Evolutionary conservation across 2,329 filamentous ascomycete species (phyloP).

Genomic region (Xylaria digitata): DNA sequence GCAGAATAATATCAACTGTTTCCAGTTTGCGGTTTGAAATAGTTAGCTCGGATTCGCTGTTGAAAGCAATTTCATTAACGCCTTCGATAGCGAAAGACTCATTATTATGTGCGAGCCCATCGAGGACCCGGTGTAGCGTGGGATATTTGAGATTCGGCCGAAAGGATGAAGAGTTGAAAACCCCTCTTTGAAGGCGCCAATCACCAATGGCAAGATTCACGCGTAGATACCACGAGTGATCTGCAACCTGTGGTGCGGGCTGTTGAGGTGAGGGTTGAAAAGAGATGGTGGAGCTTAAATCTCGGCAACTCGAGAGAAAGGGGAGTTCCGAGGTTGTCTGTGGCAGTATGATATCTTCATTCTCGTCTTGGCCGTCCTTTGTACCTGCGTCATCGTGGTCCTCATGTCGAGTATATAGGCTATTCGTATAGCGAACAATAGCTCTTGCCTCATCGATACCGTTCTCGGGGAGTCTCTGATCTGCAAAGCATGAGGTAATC

Average conservation of each 20-base stretch:
- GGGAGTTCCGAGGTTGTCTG: constrained; percentile 52
- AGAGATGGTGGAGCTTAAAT: constrained; percentile 58
- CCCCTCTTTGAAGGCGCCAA: constrained; percentile 68
- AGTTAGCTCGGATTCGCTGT: constrained; percentile 60
- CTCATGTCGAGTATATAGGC: constrained; percentile 30
- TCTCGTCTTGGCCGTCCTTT: constrained; percentile 18
- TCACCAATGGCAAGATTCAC: constrained; percentile 70
- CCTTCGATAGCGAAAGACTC: constrained; percentile 63
- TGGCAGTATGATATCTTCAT: constrained; percentile 47
- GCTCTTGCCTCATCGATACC: constrained; percentile 60
- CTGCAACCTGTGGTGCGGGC: constrained; percentile 58
- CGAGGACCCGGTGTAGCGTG: constrained; percentile 62
- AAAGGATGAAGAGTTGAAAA: constrained; percentile 68
- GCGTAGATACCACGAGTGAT: constrained; percentile 65
- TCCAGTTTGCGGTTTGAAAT: constrained; percentile 62
- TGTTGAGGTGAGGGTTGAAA: constrained; percentile 58
- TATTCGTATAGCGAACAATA: constrained; percentile 58
- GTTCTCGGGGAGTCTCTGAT: constrained; percentile 58
- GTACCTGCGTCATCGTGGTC: constrained; percentile 22
- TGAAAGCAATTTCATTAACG: constrained; percentile 62
- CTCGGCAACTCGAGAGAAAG: constrained; percentile 59
- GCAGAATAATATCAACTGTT: constrained; percentile 69
- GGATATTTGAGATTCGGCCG: constrained; percentile 60
- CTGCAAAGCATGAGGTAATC: constrained; percentile 69
- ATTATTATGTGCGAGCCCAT: constrained; percentile 57